phyloP scores from a whole-genome alignment of 805 yeast species.

The Starmerella floricola region DNA sequence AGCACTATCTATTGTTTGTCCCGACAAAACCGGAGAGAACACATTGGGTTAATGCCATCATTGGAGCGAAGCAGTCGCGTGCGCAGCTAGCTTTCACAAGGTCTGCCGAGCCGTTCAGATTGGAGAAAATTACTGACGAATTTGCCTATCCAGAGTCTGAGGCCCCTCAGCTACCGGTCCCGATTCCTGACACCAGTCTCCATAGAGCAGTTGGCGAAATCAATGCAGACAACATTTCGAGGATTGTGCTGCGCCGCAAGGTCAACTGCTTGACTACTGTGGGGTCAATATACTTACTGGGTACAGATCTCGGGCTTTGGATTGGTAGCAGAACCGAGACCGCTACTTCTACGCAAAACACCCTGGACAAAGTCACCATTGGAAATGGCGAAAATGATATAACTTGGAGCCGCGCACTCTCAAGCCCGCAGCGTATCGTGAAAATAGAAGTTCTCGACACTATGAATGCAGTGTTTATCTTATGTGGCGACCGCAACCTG shows the following conservation, averaged over 20 bases:
- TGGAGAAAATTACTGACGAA: constrained; percentile 44
- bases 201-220: constrained; percentile 26
- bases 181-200: constrained; percentile 26
- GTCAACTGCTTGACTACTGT: constrained; percentile 38
- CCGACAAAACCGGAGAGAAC: constrained; percentile 35
- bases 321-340: constrained; percentile 24
- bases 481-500: constrained; percentile 48
- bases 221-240: constrained; percentile 13
- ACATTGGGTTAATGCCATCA: constrained; percentile 45
- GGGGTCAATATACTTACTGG: constrained; percentile 34
- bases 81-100: constrained; percentile 28
- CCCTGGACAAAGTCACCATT: too few species aligned
- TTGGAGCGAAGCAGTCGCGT: constrained; percentile 35
- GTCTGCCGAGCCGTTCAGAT: constrained; percentile 42
- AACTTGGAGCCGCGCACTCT: constrained; percentile 47
- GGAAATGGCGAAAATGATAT: too few species aligned
- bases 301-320: constrained; percentile 53
- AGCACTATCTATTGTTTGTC: constrained; percentile 27
- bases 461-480: constrained; percentile 40
- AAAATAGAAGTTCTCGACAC: constrained; percentile 48
- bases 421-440: constrained; percentile 28
- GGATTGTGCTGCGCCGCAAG: constrained; percentile 27
- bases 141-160: constrained; percentile 54
- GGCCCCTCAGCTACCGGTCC: constrained; percentile 30
- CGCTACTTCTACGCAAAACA: too few species aligned